A percentile compares a stretch with the other conserved stretches of the same genome.
These are phyloP conservation scores for Zygnema cylindricum DNA, from an alignment of 139 green algal genomes.

Conservation along the genomic window DNA sequence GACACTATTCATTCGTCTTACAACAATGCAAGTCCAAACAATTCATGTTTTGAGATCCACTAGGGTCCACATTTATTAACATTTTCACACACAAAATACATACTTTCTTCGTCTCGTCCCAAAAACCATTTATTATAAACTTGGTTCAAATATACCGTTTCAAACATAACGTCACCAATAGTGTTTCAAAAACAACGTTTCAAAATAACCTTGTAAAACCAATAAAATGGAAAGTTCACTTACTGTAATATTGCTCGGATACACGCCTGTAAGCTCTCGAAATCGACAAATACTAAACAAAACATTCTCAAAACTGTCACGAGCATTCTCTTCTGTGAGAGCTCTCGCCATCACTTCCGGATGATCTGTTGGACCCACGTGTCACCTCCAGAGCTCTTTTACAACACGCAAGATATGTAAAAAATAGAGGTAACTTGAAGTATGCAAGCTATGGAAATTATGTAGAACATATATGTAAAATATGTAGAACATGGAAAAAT, in stretches of 20 bases:
- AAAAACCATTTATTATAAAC: too few relatives aligned
- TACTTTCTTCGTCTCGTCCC: too few relatives aligned
- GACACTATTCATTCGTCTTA: too few relatives aligned
- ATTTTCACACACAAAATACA: too few relatives aligned
- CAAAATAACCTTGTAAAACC: too few relatives aligned
- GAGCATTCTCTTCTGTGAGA: slow-evolving; percentile 80
- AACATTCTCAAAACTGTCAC: slow-evolving; percentile 93
- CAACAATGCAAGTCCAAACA: too few relatives aligned
- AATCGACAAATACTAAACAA: slow-evolving; percentile 89
- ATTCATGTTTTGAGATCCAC: too few relatives aligned
- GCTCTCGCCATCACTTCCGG: slow-evolving; percentile 45
- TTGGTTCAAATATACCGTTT: too few relatives aligned
- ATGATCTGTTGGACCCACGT: slow-evolving; percentile 11
- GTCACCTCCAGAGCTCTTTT: not conserved
- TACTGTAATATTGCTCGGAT: slow-evolving; percentile 76
- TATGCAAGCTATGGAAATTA: not conserved
- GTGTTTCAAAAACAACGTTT: too few relatives aligned
- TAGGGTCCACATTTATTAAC: too few relatives aligned
- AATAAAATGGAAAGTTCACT: not conserved
- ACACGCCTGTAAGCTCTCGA: slow-evolving; percentile 77
- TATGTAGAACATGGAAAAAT: too few relatives aligned
- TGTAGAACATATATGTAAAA: not conserved
- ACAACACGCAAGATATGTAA: not conserved
- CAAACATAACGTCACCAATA: too few relatives aligned
- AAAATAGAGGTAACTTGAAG: slow-evolving; percentile 17